phyloP scores from a whole-genome alignment of 2,329 filamentous ascomycete genomes.

The Colletotrichum chlorophyti region DNA sequence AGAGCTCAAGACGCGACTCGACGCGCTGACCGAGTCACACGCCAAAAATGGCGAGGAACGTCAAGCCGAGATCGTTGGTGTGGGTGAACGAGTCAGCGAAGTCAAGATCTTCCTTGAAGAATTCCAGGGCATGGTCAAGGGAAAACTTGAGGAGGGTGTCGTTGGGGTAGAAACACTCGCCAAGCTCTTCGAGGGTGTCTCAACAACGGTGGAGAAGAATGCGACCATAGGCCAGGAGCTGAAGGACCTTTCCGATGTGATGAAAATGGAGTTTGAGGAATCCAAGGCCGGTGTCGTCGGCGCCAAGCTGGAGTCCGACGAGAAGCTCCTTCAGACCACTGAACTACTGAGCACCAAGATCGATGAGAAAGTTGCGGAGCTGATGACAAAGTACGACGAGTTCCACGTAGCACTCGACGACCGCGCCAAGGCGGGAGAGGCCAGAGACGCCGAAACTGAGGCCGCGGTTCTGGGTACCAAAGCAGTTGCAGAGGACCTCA shows the following conservation, averaged over 20 bases:
- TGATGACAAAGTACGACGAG: slow-evolving; percentile 89
- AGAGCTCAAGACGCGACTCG: slow-evolving; percentile 61
- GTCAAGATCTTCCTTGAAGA: slow-evolving; percentile 80
- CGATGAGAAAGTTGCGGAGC: slow-evolving; percentile 73
- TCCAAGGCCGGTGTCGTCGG: slow-evolving; percentile 81
- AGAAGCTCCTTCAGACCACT: slow-evolving; percentile 70
- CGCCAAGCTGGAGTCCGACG: slow-evolving; percentile 82
- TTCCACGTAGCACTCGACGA: slow-evolving; percentile 78
- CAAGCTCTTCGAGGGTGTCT: slow-evolving; percentile 71
- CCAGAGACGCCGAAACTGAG: slow-evolving; percentile 75
- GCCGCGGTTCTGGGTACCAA: slow-evolving; percentile 79
- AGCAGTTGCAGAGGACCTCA: slow-evolving; percentile 84
- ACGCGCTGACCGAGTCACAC: slow-evolving; percentile 74
- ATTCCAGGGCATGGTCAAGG: slow-evolving; percentile 77
- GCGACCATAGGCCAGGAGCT: slow-evolving; percentile 66
- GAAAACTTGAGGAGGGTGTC: slow-evolving; percentile 78
- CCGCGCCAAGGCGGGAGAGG: slow-evolving; percentile 75
- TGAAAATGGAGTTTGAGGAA: slow-evolving; percentile 88
- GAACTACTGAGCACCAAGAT: slow-evolving; percentile 62
- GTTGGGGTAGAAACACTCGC: slow-evolving; percentile 76
- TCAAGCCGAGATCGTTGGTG: slow-evolving; percentile 80
- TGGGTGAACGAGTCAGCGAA: slow-evolving; percentile 79
- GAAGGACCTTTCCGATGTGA: slow-evolving; percentile 74
- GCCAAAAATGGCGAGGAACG: slow-evolving; percentile 83
- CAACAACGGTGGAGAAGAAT: slow-evolving; percentile 67